These are phyloP conservation scores for Xylaria curta DNA, from an alignment of 495 filamentous ascomycete genomes.

Conservation along the genomic window DNA sequence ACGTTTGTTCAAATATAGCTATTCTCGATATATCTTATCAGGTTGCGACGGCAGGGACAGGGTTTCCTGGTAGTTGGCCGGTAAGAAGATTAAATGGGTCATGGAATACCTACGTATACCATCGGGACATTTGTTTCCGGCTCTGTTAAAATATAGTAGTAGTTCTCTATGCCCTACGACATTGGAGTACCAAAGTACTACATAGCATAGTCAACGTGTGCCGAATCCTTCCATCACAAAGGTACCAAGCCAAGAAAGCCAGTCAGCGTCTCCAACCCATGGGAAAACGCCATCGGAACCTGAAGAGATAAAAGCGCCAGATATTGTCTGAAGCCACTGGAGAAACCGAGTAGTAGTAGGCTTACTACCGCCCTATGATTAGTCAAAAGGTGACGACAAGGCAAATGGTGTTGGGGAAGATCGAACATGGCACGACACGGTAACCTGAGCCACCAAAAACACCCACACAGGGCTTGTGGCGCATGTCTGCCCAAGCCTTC, in stretches of 20 bases:
- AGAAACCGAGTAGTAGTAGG: neutral
- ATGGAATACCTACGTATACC: neutral
- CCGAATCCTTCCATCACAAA: neutral
- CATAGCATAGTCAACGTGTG: neutral
- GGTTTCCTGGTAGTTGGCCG: neutral
- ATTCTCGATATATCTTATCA: neutral
- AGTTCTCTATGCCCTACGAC: neutral
- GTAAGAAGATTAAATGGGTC: neutral
- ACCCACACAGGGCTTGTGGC: neutral
- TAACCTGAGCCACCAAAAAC: neutral
- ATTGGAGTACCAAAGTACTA: neutral
- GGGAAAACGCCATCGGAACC: neutral
- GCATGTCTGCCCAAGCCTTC: neutral
- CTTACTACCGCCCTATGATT: neutral
- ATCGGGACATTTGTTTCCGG: neutral
- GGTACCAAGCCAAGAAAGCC: neutral
- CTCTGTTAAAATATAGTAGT: neutral
- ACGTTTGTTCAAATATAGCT: neutral
- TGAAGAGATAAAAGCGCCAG: neutral
- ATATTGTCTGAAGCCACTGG: neutral
- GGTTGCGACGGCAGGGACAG: neutral
- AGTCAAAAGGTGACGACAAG: neutral
- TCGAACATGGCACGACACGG: neutral
- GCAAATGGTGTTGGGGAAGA: neutral
- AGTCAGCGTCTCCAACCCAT: neutral